Conservation (phyloP, 805 yeast species). For the Yarrowia sp. region DNA sequence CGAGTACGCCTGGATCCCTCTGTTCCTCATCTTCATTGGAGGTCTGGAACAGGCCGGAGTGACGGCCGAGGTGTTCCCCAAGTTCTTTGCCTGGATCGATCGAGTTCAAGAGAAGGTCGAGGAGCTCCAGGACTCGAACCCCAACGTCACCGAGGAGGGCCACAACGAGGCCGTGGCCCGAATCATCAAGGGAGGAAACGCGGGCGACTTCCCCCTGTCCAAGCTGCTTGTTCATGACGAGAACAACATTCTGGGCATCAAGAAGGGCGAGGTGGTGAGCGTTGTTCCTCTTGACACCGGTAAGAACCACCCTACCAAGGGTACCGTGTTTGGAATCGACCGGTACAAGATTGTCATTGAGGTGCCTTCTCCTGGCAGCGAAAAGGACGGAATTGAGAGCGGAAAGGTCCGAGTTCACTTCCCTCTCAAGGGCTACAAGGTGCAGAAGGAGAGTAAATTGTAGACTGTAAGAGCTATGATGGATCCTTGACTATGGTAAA, state of each 20-base stretch:
- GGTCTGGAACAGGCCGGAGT: conserved; percentile 35
- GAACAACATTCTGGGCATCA: conserved; percentile 18
- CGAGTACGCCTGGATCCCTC: conserved; percentile 35
- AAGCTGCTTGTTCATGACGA: conserved; percentile 22
- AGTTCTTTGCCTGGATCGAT: conserved; percentile 37
- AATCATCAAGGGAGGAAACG: conserved; percentile 34
- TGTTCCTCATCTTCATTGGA: conserved; percentile 33
- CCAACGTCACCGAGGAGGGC: conserved; percentile 23
- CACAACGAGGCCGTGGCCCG: conserved; percentile 12
- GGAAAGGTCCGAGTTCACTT: conserved; percentile 33
- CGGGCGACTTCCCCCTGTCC: conserved; percentile 36
- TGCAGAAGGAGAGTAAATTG: conserved; percentile 23
- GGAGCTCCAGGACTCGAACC: conserved; percentile 20
- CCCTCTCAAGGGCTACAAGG: conserved; percentile 33
- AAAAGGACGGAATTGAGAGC: conserved; percentile 16
- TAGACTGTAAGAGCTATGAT: background rate
- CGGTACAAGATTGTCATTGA: conserved; percentile 36
- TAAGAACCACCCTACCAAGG: conserved; percentile 32
- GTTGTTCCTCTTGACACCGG: conserved; percentile 37
- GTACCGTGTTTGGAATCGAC: conserved; percentile 25
- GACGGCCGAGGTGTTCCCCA: conserved; percentile 23
- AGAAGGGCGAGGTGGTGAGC: conserved; percentile 22
- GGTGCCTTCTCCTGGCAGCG: conserved; percentile 33
- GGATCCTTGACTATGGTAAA: background rate
- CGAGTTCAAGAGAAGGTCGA: conserved; percentile 17